These are phyloP conservation scores for Ceratobasidium sp. DNA, from an alignment of 1,284 basidiomycete genomes.

Conservation along the genomic window DNA sequence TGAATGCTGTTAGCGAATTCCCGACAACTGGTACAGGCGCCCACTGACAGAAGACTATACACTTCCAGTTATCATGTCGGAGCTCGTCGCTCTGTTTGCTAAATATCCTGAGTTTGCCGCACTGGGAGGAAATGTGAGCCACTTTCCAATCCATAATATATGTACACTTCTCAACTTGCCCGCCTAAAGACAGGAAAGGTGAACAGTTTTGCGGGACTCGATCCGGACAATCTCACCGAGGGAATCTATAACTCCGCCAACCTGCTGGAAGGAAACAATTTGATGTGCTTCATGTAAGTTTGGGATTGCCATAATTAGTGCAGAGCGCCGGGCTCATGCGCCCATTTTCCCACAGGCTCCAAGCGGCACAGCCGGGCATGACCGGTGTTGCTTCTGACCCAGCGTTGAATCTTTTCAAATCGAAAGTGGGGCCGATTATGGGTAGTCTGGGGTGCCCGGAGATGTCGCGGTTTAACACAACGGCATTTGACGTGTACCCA, in stretches of 20 bases:
- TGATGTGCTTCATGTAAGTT: background rate
- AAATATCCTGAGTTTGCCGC: slow-evolving; percentile 39
- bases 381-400: background rate
- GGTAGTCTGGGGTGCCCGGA: slow-evolving; percentile 11
- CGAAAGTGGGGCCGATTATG: slow-evolving; percentile 7
- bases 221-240: slow-evolving; percentile 41
- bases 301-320: no score
- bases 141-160: background rate
- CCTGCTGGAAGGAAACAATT: slow-evolving; percentile 41
- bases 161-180: background rate
- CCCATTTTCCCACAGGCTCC: background rate
- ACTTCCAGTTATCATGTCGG: slow-evolving; percentile 32
- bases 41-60: slow-evolving; percentile 38
- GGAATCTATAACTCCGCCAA: slow-evolving; percentile 40
- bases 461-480: slow-evolving; percentile 3
- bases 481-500: slow-evolving; percentile 19
- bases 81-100: slow-evolving; percentile 12
- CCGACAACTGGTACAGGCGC: slow-evolving; percentile 41
- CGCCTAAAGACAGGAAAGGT: slow-evolving; percentile 22
- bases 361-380: slow-evolving; percentile 13
- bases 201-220: slow-evolving; percentile 41
- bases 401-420: background rate
- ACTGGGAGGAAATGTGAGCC: slow-evolving; percentile 42
- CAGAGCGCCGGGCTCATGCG: no score
- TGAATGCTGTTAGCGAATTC: background rate